phyloP scores from a whole-genome alignment of 306 rosid species.

The Rosa multiflora region DNA sequence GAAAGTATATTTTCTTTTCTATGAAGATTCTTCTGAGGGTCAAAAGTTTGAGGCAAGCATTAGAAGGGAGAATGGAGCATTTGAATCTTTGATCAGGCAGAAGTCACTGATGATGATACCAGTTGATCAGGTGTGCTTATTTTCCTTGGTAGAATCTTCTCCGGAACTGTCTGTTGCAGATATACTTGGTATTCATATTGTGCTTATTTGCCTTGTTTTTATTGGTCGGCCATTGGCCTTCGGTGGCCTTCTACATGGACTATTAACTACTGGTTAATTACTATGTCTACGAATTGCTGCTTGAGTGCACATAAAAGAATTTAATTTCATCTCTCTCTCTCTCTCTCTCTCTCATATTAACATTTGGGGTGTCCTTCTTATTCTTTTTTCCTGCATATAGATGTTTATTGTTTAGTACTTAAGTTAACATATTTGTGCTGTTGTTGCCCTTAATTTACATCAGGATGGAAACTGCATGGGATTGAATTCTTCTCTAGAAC shows the following conservation, averaged over 20 bases:
- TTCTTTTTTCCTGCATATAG: too few relatives aligned
- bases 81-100: constrained; percentile 96
- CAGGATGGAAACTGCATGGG: constrained; percentile 75
- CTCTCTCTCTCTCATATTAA: background rate
- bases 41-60: constrained; percentile 94
- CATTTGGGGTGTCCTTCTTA: background rate
- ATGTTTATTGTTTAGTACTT: background rate
- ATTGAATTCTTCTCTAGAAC: constrained; percentile 53
- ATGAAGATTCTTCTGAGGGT: constrained; percentile 90
- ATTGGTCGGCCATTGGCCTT: background rate
- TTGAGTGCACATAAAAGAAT: background rate
- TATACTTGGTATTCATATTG: background rate
- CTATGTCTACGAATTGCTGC: background rate
- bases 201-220: background rate
- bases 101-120: constrained; percentile 97
- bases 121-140: constrained; percentile 72
- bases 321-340: background rate
- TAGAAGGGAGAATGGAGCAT: constrained; percentile 90
- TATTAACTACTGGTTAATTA: background rate
- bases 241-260: background rate
- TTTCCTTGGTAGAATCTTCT: background rate
- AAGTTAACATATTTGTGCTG: constrained; percentile 17
- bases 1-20: constrained; percentile 88
- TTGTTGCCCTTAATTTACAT: constrained; percentile 27
- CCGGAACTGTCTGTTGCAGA: background rate